These are phyloP conservation scores for Coniochaeta sp. DNA, from an alignment of 2,329 filamentous ascomycete genomes.

Conservation along the genomic window DNA sequence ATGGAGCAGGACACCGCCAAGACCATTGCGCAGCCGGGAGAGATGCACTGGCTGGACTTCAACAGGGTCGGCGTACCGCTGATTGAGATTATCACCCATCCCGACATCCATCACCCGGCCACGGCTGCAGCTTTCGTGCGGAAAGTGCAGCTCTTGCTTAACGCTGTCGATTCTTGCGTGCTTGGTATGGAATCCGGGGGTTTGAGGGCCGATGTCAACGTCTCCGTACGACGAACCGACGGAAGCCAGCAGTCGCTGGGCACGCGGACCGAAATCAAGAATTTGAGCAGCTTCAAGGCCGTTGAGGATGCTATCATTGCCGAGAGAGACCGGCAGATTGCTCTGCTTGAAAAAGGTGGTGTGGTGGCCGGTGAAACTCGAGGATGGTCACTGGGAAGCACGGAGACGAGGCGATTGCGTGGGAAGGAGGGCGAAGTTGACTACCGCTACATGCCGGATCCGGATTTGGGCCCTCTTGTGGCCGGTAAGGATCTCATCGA, in stretches of 20 bases:
- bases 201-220: conserved; percentile 88
- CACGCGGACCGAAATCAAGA: conserved; percentile 94
- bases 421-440: conserved; percentile 97
- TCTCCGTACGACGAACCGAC: conserved; percentile 66
- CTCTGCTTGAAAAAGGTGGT: conserved; percentile 68
- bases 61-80: conserved; percentile 88
- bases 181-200: conserved; percentile 92
- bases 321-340: conserved; percentile 84
- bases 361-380: conserved; percentile 78
- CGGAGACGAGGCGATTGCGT: conserved; percentile 71
- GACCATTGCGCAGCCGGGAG: conserved; percentile 70
- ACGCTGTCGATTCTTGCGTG: conserved; percentile 75
- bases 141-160: conserved; percentile 78
- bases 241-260: conserved; percentile 49
- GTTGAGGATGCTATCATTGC: conserved; percentile 92
- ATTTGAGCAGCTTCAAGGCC: conserved; percentile 87
- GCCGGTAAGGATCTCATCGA: conserved; percentile 65
- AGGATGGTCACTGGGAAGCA: conserved; percentile 83
- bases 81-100: conserved; percentile 90
- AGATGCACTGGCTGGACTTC: conserved; percentile 78
- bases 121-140: conserved; percentile 84
- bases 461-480: conserved; percentile 75
- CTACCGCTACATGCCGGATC: conserved; percentile 97
- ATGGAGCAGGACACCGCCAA: conserved; percentile 98
- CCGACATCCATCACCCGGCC: conserved; percentile 77